A percentile compares a stretch with the other conserved stretches of the same genome.
phyloP scores from a whole-genome alignment of 495 filamentous ascomycete genomes.

The Aspergillus bridgeri region DNA sequence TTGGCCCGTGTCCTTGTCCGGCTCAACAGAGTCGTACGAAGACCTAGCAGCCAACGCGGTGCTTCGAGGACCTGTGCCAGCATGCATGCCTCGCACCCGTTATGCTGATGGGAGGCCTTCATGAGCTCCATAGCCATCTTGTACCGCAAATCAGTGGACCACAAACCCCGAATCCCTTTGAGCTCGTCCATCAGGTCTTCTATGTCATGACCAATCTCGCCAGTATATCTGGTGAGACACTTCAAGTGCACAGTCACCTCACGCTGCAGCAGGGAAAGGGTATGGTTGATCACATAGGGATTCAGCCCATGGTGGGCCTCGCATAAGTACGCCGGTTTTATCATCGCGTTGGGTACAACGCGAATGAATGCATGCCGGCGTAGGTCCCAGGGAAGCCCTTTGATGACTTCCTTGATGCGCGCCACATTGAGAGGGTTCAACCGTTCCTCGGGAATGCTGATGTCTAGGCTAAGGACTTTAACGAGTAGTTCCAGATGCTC shows the following conservation, averaged over 20 bases:
- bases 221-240: slow-evolving; percentile 22
- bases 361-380: neutral
- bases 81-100: slow-evolving; percentile 41
- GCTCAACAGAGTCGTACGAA: slow-evolving; percentile 30
- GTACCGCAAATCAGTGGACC: slow-evolving; percentile 12
- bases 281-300: slow-evolving; percentile 16
- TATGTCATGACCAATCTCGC: slow-evolving; percentile 11
- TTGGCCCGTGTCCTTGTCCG: slow-evolving; percentile 23
- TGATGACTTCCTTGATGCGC: slow-evolving; percentile 11
- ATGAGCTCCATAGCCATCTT: neutral
- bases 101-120: slow-evolving; percentile 21
- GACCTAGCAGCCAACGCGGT: slow-evolving; percentile 19
- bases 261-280: slow-evolving; percentile 20
- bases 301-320: slow-evolving; percentile 25
- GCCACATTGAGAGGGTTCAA: no score
- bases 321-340: slow-evolving; percentile 17
- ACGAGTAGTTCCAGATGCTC: slow-evolving; percentile 7
- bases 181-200: slow-evolving; percentile 14
- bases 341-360: slow-evolving; percentile 16
- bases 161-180: slow-evolving; percentile 29
- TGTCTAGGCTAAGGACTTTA: slow-evolving; percentile 19
- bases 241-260: slow-evolving; percentile 31
- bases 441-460: neutral
- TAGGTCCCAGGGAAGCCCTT: slow-evolving; percentile 14
- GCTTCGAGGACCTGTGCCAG: slow-evolving; percentile 30